Conservation (phyloP, 495 filamentous ascomycete genomes). For the Penicillium simplicissimum region DNA sequence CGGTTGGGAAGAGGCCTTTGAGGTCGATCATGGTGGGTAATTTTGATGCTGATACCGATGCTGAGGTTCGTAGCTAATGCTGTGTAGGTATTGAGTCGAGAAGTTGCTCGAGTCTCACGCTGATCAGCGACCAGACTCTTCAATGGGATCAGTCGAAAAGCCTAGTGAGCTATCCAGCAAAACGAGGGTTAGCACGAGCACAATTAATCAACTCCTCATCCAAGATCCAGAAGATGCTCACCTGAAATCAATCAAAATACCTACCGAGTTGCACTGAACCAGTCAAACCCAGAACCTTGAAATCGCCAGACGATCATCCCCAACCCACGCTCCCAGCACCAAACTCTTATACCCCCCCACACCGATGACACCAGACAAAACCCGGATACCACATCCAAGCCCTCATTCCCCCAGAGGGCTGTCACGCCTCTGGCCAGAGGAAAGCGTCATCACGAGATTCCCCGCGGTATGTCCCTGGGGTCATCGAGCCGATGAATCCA, state of each 20-base stretch:
- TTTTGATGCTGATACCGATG: background rate
- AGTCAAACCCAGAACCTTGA: background rate
- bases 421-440: background rate
- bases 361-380: background rate
- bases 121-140: background rate
- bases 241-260: background rate
- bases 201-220: background rate
- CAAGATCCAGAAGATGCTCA: background rate
- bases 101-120: background rate
- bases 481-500: background rate
- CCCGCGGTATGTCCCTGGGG: background rate
- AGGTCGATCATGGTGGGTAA: conserved; percentile 12
- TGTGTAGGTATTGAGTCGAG: background rate
- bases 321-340: background rate
- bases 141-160: background rate
- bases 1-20: conserved; percentile 26
- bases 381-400: conserved; percentile 1
- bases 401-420: conserved; percentile 21
- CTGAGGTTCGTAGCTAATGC: background rate
- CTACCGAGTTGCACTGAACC: too few species aligned
- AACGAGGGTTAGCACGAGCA: background rate
- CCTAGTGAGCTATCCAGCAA: background rate
- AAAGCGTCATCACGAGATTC: background rate
- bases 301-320: background rate
- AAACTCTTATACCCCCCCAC: background rate